Base-by-base conservation (phyloP, 2,329 filamentous ascomycete species). In the Colletotrichum higginsianum region DNA sequence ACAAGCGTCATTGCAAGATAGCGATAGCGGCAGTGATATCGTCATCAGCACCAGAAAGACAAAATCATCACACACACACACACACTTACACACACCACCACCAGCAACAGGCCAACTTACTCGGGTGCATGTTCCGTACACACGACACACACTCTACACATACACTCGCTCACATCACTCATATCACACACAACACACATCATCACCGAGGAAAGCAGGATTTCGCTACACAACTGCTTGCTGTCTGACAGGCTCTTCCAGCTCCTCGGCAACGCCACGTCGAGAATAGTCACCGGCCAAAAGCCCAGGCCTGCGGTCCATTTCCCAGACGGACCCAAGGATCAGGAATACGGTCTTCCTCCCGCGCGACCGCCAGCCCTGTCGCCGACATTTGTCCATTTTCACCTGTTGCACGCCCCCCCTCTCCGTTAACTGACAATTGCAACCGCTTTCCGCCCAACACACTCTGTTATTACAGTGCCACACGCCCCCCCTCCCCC, bases 261-360 rank as follows among this genome's bases (percentile, higher is more conserved):
- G 58, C 60, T 64, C 66, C 67, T 55, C 55, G 23, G 64, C 64
- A 71, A 66, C 63, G 67, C 67, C 67, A 71, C 67, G 67, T 67
- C 57, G 21, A 61, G 57, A 71, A 62, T 67, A 71, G 64, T 50
- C 47, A 67, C 63, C 66, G n/a, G 26, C 50, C 50, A 35, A 18
- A 53, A 35, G 57, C 44, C 57, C 42, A 38, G 57, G 44, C 57
- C 57, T 26, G 11, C 57, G 57, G 57, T 47, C 57, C 53, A 13
- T 21, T 35, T 40, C 53, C 13, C 30, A n/a, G 16, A 23, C 21
- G 49, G 49, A 23, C 16, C 46, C 58, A 61, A 61, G 58, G 44
- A 61, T 40, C 55, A 49, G 64, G 64, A 63, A 56, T 55, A 67
- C 68, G 64, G 58, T 67, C 23, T 47, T 63, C 64, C 52, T 71